Conservation (phyloP, 1,284 basidiomycete genomes). For the Puccinia polysora region DNA sequence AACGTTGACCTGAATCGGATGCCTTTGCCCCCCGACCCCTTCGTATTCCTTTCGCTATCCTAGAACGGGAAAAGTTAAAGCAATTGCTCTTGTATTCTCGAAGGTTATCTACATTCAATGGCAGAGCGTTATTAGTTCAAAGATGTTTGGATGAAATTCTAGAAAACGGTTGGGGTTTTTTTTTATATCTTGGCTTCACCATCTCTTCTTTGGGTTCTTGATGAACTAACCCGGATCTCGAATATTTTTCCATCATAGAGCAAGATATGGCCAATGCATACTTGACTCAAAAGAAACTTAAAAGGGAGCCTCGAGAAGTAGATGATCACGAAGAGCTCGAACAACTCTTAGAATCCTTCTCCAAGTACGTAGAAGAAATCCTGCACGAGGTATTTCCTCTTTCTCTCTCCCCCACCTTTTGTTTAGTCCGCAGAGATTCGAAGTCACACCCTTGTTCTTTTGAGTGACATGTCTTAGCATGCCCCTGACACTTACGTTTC, state of each 20-base stretch:
- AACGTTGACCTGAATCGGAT: too few species aligned
- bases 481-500: background rate
- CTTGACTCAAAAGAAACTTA: slow-evolving; percentile 69
- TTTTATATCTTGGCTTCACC: background rate
- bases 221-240: background rate
- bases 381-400: slow-evolving; percentile 70
- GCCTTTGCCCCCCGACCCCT: too few species aligned
- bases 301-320: slow-evolving; percentile 58
- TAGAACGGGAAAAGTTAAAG: slow-evolving; percentile 64
- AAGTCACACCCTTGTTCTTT: too few species aligned
- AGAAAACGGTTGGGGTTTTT: slow-evolving; percentile 65
- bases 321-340: slow-evolving; percentile 91
- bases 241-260: slow-evolving; percentile 57
- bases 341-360: slow-evolving; percentile 83
- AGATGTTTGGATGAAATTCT: slow-evolving; percentile 82
- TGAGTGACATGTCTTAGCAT: background rate
- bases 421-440: background rate
- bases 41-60: background rate
- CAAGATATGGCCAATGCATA: slow-evolving; percentile 92
- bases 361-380: slow-evolving; percentile 92
- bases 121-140: slow-evolving; percentile 78
- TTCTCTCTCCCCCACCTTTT: background rate
- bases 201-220: background rate
- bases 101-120: slow-evolving; percentile 77
- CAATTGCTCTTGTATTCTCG: slow-evolving; percentile 82